These are phyloP conservation scores for Hypoxylon trugodes DNA, from an alignment of 495 filamentous ascomycete genomes.

Conservation along the genomic window DNA sequence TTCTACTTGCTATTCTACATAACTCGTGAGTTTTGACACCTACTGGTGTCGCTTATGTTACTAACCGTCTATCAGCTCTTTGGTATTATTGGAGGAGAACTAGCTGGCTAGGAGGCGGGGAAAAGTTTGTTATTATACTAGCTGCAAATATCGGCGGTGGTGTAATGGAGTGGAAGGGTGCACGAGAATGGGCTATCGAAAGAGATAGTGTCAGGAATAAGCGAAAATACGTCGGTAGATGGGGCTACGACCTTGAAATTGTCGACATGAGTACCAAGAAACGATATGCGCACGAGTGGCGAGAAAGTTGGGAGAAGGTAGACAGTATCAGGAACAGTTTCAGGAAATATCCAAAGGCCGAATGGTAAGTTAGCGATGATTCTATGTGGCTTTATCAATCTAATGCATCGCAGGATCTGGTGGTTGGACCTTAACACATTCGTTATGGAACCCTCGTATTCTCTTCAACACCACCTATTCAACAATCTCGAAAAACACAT, in stretches of 20 bases:
- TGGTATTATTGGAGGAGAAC: slow-evolving; percentile 59
- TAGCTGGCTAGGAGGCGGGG: slow-evolving; percentile 75
- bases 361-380: slow-evolving; percentile 73
- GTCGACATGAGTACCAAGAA: slow-evolving; percentile 99
- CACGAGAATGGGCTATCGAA: slow-evolving; percentile 97
- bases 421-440: slow-evolving; percentile 99
- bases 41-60: background rate
- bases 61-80: slow-evolving; percentile 44
- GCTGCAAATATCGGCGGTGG: slow-evolving; percentile 94
- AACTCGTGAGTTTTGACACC: slow-evolving; percentile 63
- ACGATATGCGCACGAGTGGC: slow-evolving; percentile 97
- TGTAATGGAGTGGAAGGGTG: slow-evolving; percentile 99
- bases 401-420: slow-evolving; percentile 80
- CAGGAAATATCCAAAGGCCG: slow-evolving; percentile 91
- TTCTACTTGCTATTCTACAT: slow-evolving; percentile 71
- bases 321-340: slow-evolving; percentile 92
- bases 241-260: slow-evolving; percentile 96
- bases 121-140: slow-evolving; percentile 92
- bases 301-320: slow-evolving; percentile 99
- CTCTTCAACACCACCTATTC: slow-evolving; percentile 90
- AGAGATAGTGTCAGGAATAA: slow-evolving; percentile 96
- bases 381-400: slow-evolving; percentile 19
- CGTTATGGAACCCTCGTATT: slow-evolving; percentile 95
- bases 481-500: slow-evolving; percentile 74
- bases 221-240: slow-evolving; percentile 80